Percentiles rank a stretch among this genome's conserved stretches.
phyloP scores from a whole-genome alignment of 495 filamentous ascomycete species.

The Podospora tetraspora region DNA sequence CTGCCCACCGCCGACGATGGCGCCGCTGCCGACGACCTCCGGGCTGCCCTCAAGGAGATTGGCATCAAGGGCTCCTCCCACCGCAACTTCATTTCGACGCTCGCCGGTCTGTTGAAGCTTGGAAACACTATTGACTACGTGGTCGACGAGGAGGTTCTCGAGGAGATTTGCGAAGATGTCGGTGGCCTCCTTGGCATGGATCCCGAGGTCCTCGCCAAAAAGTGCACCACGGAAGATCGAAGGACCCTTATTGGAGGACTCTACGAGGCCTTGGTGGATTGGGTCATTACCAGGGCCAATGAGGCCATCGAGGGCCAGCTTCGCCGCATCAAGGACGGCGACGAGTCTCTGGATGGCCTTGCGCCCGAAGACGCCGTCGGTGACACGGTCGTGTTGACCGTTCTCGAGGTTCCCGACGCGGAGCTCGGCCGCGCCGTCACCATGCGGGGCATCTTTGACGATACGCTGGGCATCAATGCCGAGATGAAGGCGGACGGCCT shows the following conservation, averaged over 20 bases:
- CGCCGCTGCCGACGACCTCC: slow-evolving; percentile 88
- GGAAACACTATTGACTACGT: slow-evolving; percentile 82
- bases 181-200: slow-evolving; percentile 79
- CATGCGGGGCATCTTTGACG: slow-evolving; percentile 87
- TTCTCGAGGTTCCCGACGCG: slow-evolving; percentile 79
- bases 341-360: slow-evolving; percentile 62
- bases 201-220: slow-evolving; percentile 71
- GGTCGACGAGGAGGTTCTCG: slow-evolving; percentile 79
- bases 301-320: slow-evolving; percentile 78
- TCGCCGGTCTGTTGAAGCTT: slow-evolving; percentile 84
- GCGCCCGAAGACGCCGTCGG: slow-evolving; percentile 59
- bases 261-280: slow-evolving; percentile 93
- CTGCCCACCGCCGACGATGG: slow-evolving; percentile 91
- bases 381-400: slow-evolving; percentile 83
- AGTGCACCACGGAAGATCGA: slow-evolving; percentile 78
- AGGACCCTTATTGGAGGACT: slow-evolving; percentile 75
- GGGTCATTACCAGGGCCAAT: slow-evolving; percentile 85
- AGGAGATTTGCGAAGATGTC: slow-evolving; percentile 86
- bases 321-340: slow-evolving; percentile 50
- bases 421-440: slow-evolving; percentile 77
- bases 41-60: slow-evolving; percentile 73
- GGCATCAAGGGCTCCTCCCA: slow-evolving; percentile 84
- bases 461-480: slow-evolving; percentile 81
- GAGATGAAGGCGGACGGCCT: slow-evolving; percentile 97
- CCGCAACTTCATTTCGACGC: slow-evolving; percentile 71